A percentile compares a stretch with the other conserved stretches of the same genome.
Evolutionary conservation across 768 basidiomycete species (phyloP).

Genomic region (Boletus vinaceobasis): DNA sequence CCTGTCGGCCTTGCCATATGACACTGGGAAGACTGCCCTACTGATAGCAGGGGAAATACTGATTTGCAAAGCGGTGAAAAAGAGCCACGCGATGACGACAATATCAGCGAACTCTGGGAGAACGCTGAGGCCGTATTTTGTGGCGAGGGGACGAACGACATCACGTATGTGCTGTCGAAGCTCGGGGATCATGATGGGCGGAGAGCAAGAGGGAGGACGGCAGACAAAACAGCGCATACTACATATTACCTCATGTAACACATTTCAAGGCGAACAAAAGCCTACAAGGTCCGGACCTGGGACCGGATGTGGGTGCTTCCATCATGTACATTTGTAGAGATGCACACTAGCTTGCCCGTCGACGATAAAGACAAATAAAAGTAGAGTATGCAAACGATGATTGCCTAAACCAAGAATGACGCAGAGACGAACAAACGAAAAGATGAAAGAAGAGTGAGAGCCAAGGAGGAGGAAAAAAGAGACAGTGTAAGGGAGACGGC

Average conservation of each 20-base stretch:
- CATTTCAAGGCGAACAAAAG: slow-evolving; percentile 5
- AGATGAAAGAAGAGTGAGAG: not conserved
- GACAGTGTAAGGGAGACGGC: slow-evolving; percentile 8
- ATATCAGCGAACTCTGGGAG: slow-evolving; percentile 55
- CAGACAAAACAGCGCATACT: not conserved
- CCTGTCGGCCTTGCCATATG: slow-evolving; percentile 46
- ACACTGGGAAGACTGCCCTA: slow-evolving; percentile 42
- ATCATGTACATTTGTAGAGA: slow-evolving; percentile 31
- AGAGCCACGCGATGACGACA: slow-evolving; percentile 50
- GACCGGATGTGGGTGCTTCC: slow-evolving; percentile 2
- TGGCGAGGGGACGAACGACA: slow-evolving; percentile 26
- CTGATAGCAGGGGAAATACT: slow-evolving; percentile 55
- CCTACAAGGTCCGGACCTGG: slow-evolving; percentile 1
- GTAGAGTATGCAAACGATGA: slow-evolving; percentile 22
- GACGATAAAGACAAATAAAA: slow-evolving; percentile 36
- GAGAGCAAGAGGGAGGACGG: not conserved
- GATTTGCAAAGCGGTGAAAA: slow-evolving; percentile 58
- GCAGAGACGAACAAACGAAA: not conserved
- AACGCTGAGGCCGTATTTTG: slow-evolving; percentile 46
- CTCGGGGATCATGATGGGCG: slow-evolving; percentile 27
- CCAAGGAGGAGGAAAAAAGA: not conserved
- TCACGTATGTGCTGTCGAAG: slow-evolving; percentile 29
- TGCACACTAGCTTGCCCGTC: slow-evolving; percentile 22
- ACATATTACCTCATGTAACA: slow-evolving; percentile 18
- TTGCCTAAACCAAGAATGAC: slow-evolving; percentile 22